phyloP scores from a whole-genome alignment of 306 rosid genomes.

The Castanea sativa region DNA sequence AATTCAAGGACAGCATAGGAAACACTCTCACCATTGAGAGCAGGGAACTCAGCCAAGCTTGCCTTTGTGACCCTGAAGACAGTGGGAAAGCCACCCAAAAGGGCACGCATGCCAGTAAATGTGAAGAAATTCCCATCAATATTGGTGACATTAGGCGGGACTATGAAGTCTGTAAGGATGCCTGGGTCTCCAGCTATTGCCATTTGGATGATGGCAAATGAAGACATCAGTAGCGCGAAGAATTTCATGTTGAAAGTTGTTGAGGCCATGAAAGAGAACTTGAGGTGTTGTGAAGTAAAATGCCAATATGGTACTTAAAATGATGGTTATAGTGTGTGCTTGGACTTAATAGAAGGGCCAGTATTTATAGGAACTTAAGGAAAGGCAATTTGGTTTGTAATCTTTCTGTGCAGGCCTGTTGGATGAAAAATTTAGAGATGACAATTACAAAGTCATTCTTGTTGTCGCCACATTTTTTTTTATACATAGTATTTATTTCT shows the following conservation, averaged over 20 bases:
- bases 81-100: neutral
- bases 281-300: too few species aligned
- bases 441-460: neutral
- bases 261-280: neutral
- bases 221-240: constrained; percentile 21
- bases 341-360: too few species aligned
- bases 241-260: neutral
- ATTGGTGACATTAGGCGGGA: constrained; percentile 8
- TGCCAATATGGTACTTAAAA: too few species aligned
- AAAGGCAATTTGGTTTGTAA: too few species aligned
- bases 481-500: too few species aligned
- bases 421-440: neutral
- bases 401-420: neutral
- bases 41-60: constrained; percentile 38
- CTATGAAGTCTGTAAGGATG: constrained; percentile 39
- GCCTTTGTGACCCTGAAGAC: constrained; percentile 40
- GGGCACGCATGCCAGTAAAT: constrained; percentile 30
- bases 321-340: neutral
- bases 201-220: constrained; percentile 19
- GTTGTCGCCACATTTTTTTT: neutral
- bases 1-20: constrained; percentile 42
- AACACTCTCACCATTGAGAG: constrained; percentile 54
- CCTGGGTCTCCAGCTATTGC: constrained; percentile 42
- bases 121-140: constrained; percentile 49
- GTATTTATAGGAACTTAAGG: too few species aligned